These are phyloP conservation scores for Trichophyton mentagrophytes DNA, from an alignment of 2,329 filamentous ascomycete genomes.

Conservation along the genomic window DNA sequence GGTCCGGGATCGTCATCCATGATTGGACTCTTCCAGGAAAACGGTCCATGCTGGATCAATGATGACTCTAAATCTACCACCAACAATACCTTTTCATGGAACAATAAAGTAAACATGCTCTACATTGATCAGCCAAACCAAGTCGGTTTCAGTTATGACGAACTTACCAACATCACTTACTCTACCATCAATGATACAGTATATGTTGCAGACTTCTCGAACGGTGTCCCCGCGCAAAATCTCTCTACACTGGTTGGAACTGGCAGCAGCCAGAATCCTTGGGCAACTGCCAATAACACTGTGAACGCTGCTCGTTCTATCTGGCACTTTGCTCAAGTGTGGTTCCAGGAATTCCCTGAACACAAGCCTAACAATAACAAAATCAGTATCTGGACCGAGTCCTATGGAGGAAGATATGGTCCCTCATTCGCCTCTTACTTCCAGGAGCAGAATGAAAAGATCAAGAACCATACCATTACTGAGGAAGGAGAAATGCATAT, in stretches of 20 bases:
- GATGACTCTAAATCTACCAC: slow-evolving; percentile 24
- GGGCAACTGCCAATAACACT: slow-evolving; percentile 38
- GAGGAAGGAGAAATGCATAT: slow-evolving; percentile 11
- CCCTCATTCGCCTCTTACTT: slow-evolving; percentile 30
- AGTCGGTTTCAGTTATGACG: slow-evolving; percentile 46
- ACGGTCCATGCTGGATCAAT: slow-evolving; percentile 34
- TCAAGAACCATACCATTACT: slow-evolving; percentile 22
- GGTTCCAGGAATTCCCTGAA: slow-evolving; percentile 50
- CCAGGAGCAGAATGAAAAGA: slow-evolving; percentile 32
- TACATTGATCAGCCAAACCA: slow-evolving; percentile 56
- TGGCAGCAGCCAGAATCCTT: slow-evolving; percentile 34
- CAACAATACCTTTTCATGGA: slow-evolving; percentile 44
- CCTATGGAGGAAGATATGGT: slow-evolving; percentile 35
- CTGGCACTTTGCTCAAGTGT: slow-evolving; percentile 50
- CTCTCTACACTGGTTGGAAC: slow-evolving; percentile 39
- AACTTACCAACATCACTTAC: slow-evolving; percentile 28
- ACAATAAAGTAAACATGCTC: slow-evolving; percentile 48
- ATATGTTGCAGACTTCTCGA: slow-evolving; percentile 8
- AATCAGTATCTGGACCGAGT: slow-evolving; percentile 35
- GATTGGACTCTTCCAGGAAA: slow-evolving; percentile 32
- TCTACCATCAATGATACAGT: slow-evolving; percentile 8
- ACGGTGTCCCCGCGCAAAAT: slow-evolving; percentile 34
- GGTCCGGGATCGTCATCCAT: slow-evolving; percentile 35
- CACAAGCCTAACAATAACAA: slow-evolving; percentile 47
- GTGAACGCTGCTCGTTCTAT: slow-evolving; percentile 42